phyloP scores from a whole-genome alignment of 371 early-diverging fungal species.

The Circinella minor region DNA sequence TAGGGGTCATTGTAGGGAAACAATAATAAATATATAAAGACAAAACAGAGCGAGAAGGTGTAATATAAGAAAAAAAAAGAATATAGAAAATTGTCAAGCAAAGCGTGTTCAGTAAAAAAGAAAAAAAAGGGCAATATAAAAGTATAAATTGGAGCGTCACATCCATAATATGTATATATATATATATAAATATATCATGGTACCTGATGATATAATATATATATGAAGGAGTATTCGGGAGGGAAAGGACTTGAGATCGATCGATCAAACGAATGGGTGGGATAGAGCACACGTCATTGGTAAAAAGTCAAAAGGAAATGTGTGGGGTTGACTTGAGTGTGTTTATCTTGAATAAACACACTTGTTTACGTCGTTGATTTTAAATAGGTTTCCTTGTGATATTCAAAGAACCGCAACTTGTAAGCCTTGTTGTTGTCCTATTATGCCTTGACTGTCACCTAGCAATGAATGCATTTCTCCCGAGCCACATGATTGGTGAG shows the following conservation, averaged over 20 bases:
- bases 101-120: constrained; percentile 14
- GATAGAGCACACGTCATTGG: constrained; percentile 14
- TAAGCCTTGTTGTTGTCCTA: neutral
- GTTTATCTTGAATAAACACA: too few species aligned
- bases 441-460: neutral
- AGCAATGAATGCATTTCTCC: neutral
- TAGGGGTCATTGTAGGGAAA: neutral
- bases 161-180: neutral
- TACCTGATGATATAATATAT: too few species aligned
- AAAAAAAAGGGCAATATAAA: constrained; percentile 4
- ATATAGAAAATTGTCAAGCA: constrained; percentile 9
- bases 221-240: too few species aligned
- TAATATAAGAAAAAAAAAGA: neutral
- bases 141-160: neutral
- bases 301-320: constrained; percentile 6
- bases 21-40: neutral
- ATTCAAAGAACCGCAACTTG: neutral
- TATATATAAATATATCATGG: too few species aligned
- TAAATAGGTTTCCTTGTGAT: neutral
- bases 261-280: constrained; percentile 12
- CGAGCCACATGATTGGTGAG: neutral
- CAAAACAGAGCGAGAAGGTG: neutral
- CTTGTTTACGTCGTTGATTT: too few species aligned
- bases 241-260: constrained; percentile 1
- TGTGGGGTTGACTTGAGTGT: constrained; percentile 9